A percentile compares a stretch with the other conserved stretches of the same genome.
phyloP scores from a whole-genome alignment of 805 yeast genomes.

The Yamadazyma sp. region DNA sequence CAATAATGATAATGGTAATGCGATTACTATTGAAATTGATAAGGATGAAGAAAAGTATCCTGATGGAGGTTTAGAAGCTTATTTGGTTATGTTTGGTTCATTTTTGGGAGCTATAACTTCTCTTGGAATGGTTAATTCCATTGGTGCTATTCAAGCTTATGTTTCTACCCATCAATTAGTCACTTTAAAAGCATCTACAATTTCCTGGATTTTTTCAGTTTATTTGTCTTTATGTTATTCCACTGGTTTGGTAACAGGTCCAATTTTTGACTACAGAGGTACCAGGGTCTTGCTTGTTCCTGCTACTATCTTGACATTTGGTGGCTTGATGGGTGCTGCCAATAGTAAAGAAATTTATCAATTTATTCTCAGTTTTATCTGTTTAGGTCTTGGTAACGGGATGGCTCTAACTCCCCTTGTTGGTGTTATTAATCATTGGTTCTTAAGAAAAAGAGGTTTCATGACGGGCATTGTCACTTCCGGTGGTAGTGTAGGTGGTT shows the following conservation, averaged over 20 bases:
- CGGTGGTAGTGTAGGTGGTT: slow-evolving; percentile 70
- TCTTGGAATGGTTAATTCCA: slow-evolving; percentile 55
- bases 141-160: slow-evolving; percentile 63
- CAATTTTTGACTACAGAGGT: slow-evolving; percentile 63
- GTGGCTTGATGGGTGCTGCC: slow-evolving; percentile 57
- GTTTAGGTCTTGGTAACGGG: slow-evolving; percentile 58
- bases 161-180: slow-evolving; percentile 53
- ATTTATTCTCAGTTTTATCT: slow-evolving; percentile 56
- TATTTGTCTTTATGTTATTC: slow-evolving; percentile 48
- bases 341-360: slow-evolving; percentile 53
- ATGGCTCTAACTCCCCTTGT: slow-evolving; percentile 58
- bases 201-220: slow-evolving; percentile 66
- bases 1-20: neutral
- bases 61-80: slow-evolving; percentile 60
- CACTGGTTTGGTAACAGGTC: slow-evolving; percentile 52
- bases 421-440: slow-evolving; percentile 67
- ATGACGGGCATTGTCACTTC: slow-evolving; percentile 59
- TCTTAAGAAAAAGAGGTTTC: slow-evolving; percentile 52
- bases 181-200: slow-evolving; percentile 40
- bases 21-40: slow-evolving; percentile 1
- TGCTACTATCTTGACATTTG: slow-evolving; percentile 42
- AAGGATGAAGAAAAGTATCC: slow-evolving; percentile 31
- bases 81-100: slow-evolving; percentile 54
- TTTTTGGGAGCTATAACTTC: slow-evolving; percentile 53
- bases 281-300: slow-evolving; percentile 39